Percentiles rank a stretch among this genome's conserved stretches.
phyloP scores from a whole-genome alignment of 2,329 filamentous ascomycete species.

The Pyrenophora tritici-repentis region DNA sequence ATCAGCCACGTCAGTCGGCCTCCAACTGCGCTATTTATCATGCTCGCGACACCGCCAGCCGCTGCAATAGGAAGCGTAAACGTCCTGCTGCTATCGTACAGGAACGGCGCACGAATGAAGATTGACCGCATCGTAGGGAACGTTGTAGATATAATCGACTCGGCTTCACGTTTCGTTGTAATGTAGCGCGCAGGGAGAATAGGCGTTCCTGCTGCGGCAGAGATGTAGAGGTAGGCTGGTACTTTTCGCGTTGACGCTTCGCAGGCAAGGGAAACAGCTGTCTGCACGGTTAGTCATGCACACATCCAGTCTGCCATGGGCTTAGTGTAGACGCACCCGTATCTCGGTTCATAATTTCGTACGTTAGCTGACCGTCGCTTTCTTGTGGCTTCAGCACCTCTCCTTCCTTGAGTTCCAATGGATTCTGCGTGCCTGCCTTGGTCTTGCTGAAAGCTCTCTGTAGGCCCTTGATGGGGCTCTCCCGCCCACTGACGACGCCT shows the following conservation, averaged over 20 bases:
- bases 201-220: constrained; percentile 83
- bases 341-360: constrained; percentile 97
- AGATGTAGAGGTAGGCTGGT: constrained; percentile 81
- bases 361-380: constrained; percentile 79
- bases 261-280: constrained; percentile 78
- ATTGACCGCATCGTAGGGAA: constrained; percentile 78
- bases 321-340: constrained; percentile 50
- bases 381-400: constrained; percentile 67
- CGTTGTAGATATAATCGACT: constrained; percentile 71
- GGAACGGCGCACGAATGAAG: constrained; percentile 83
- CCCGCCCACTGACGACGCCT: constrained; percentile 79
- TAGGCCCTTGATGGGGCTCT: constrained; percentile 79
- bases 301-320: too few relatives aligned
- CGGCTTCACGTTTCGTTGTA: constrained; percentile 87
- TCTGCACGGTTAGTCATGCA: not conserved
- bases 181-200: constrained; percentile 86
- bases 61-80: constrained; percentile 86
- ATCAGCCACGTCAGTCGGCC: constrained; percentile 76
- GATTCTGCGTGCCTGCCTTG: constrained; percentile 68
- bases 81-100: constrained; percentile 82
- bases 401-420: constrained; percentile 65
- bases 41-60: constrained; percentile 71
- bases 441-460: constrained; percentile 75
- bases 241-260: constrained; percentile 70
- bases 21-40: constrained; percentile 78